These are phyloP conservation scores for Cyclotella atomus DNA, from an alignment of 108 stramenopile species.

Conservation along the genomic window DNA sequence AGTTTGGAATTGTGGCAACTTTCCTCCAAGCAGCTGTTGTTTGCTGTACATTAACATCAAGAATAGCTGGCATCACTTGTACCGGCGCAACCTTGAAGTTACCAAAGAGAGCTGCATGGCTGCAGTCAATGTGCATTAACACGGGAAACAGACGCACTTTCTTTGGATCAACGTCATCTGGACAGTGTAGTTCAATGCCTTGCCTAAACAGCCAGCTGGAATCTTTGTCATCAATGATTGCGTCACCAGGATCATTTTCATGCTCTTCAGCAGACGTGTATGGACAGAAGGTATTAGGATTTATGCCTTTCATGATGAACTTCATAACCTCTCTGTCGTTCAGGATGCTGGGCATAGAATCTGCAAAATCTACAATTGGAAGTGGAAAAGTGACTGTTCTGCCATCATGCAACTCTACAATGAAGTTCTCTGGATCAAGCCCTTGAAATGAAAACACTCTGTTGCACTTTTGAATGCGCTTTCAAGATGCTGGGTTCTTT, in stretches of 20 bases:
- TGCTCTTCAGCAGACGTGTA: background rate
- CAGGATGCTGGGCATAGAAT: background rate
- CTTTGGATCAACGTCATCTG: background rate
- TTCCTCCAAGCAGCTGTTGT: background rate
- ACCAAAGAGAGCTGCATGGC: background rate
- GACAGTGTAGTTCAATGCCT: constrained; percentile 1
- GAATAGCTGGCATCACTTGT: background rate
- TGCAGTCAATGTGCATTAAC: background rate
- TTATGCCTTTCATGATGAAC: background rate
- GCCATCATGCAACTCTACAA: background rate
- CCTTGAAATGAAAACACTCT: background rate
- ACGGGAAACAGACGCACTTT: background rate
- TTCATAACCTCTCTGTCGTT: background rate
- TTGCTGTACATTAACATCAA: background rate
- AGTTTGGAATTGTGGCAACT: background rate
- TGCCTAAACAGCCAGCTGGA: background rate
- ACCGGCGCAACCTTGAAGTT: background rate
- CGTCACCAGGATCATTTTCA: constrained; percentile 3
- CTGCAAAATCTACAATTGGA: background rate
- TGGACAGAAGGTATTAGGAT: background rate
- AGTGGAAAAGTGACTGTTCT: background rate
- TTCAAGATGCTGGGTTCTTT: too few species aligned
- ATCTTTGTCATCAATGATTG: background rate
- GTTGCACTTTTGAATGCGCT: background rate
- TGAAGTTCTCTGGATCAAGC: background rate